Evolutionary conservation across 1,139 yeast species (phyloP).

Genomic region (Pichiaceae sp.): DNA sequence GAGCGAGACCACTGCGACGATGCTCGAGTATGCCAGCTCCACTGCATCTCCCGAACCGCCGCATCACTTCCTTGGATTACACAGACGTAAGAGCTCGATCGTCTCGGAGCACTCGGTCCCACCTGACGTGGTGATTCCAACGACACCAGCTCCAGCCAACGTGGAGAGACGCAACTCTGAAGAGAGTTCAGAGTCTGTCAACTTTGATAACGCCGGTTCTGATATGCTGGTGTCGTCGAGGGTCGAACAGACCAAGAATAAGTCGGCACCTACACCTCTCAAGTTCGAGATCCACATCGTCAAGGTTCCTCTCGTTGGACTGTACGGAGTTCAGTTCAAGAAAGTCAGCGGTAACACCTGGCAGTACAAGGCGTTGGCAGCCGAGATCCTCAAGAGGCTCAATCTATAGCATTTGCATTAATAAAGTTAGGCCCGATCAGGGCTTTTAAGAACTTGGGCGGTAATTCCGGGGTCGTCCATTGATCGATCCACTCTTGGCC

Average conservation of each 20-base stretch:
- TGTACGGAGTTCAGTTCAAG: constrained; percentile 93
- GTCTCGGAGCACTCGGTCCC: constrained; percentile 18
- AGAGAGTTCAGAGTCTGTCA: constrained; percentile 52
- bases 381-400: constrained; percentile 73
- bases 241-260: constrained; percentile 37
- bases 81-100: neutral
- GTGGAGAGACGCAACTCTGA: constrained; percentile 20
- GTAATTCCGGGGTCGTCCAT: neutral
- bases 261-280: constrained; percentile 39
- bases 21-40: neutral
- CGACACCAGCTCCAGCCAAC: constrained; percentile 33
- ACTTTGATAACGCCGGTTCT: constrained; percentile 34
- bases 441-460: neutral
- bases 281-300: constrained; percentile 90
- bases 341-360: constrained; percentile 91
- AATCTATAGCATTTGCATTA: too few species aligned
- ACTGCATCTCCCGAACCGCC: too few species aligned
- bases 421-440: neutral
- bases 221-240: constrained; percentile 60
- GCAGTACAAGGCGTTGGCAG: constrained; percentile 91
- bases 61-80: too few species aligned
- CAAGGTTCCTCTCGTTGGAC: constrained; percentile 82
- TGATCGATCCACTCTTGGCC: neutral
- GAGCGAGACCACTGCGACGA: constrained; percentile 9
- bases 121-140: constrained; percentile 32